Conservation (phyloP, 768 basidiomycete species). For the Pleurotus pulmonarius region DNA sequence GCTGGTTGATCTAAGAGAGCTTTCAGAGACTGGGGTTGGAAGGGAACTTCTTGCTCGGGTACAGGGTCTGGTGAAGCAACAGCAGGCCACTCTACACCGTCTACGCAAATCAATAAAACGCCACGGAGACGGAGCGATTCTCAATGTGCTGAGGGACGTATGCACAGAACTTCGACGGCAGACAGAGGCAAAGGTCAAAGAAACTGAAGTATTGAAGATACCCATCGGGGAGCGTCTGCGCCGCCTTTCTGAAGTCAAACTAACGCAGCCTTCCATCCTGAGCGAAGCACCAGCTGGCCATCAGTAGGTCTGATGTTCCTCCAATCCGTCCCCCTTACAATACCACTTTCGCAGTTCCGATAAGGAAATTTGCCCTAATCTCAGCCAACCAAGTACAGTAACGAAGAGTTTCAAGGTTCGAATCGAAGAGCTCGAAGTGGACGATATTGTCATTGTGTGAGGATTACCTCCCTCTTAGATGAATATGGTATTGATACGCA, state of each 20-base stretch:
- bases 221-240: background rate
- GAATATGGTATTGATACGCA: background rate
- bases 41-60: conserved; percentile 1
- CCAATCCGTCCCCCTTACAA: no score
- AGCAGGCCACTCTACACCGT: conserved; percentile 6
- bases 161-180: background rate
- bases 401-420: no score
- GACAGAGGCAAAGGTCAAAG: background rate
- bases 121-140: background rate
- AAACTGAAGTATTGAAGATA: background rate
- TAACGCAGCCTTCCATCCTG: no score
- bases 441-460: no score
- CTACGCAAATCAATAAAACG: background rate
- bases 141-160: conserved; percentile 3
- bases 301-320: no score
- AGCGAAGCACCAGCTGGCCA: no score
- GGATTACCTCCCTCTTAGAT: no score
- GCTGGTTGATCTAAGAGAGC: conserved; percentile 19
- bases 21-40: conserved; percentile 12
- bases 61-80: conserved; percentile 5
- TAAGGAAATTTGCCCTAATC: no score
- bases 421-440: no score
- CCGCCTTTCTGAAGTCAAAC: background rate
- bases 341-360: no score
- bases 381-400: no score